Evolutionary conservation across 148 eudicot species (phyloP), one percentile per base, ranked within the genome.

Genomic region (Fagopyrum homotropicum): DNA sequence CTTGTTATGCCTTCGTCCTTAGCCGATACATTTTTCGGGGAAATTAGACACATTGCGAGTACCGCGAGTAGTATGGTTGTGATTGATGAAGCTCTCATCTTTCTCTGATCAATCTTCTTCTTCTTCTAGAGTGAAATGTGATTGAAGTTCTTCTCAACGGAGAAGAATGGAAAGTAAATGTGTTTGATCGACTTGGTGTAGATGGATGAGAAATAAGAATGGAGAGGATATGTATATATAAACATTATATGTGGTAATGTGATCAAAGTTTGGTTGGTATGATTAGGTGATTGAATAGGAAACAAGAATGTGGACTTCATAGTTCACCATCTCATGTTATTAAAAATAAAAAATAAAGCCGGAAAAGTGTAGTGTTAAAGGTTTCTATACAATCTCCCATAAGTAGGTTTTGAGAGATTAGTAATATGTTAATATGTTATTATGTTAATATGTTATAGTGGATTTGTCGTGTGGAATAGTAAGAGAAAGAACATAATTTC

Each of bases 1-100:
- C 78, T 69, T 29, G 73, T 76, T 11, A 22, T 35, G 60, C 46
- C 50, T 46, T 63, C 72, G 17, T 63, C 68, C 71, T 66, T 66
- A 15, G 71, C 71, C 45, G 43, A 46, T 15, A 46, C 71, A 46
- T 5, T 43, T 43, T 43, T 40, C 19, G 19, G 8, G 47, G 19
- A 9, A 40, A 66, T 45, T 6, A 40, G 19, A 66, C 17, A 12
- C 1, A 40, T 14, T 0, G 71, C 47, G 71, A 66, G 71, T 40
- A 14, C 2, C 4, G 19, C 22, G 19, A 66, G 47, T 40, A 66
- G 0, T 35, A 43, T 46, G 46, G 19, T 40, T 3, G 7, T 66
- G 19, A 7, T 66, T 11, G 43, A 26, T 61, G 68, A 61, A 29
- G 43, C 68, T 40, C 71, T 17, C 71, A 66, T 66, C 71, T 40